Evolutionary conservation across 306 rosid genomes (phyloP), one percentile per base, ranked within the genome.

Genomic region (Boehmeria nivea): DNA sequence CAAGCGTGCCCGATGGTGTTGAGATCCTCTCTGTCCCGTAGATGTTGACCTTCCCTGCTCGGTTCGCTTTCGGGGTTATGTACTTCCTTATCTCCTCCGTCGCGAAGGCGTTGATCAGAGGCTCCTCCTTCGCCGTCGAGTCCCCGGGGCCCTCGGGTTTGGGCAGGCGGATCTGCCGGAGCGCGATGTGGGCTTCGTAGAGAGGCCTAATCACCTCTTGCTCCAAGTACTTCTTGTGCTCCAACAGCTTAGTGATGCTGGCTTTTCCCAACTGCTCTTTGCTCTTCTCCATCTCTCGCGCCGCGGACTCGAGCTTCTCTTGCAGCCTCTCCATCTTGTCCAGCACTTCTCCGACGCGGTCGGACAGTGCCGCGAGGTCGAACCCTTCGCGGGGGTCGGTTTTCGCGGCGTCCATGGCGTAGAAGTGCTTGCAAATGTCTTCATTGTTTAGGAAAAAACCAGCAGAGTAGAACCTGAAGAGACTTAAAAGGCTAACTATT

Each of bases 1-100:
- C 95, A 93, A 0, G 94, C 83, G 81, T 87, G 99, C 6, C 99
- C 99, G 2, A 87, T 85, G 33, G 96, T 83, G 78, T 91, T 87
- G 47, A 74, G 51, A 87, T 81, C 51, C 67, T 79, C 15, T 83
- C 83, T 4, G 73, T 59, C 14, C 95, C 88, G 59, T 73, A 83
- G 3, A 83, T 63, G 27, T 77, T 93, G 26, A 74, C 6, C 75
- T 81, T 82, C n/a, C 85, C 80, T 55, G 42, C 57, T 59, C 84
- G 74, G 37, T 67, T 93, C 73, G 83, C 87, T 42, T 85, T 93
- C 51, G 99, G 95, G 54, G 94, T 85, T 51, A 93, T 81, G 20
- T 93, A 93, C 68, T 93, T 93, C 60, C 88, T 71, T 38, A 85
- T 85, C 79, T 93, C 99, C 64, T 93, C 99, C 2, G 59, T 81